Percentiles rank a stretch among this genome's conserved stretches.
These are phyloP conservation scores for Talaromyces trachyspermus DNA, from an alignment of 495 filamentous ascomycete genomes.

Conservation along the genomic window DNA sequence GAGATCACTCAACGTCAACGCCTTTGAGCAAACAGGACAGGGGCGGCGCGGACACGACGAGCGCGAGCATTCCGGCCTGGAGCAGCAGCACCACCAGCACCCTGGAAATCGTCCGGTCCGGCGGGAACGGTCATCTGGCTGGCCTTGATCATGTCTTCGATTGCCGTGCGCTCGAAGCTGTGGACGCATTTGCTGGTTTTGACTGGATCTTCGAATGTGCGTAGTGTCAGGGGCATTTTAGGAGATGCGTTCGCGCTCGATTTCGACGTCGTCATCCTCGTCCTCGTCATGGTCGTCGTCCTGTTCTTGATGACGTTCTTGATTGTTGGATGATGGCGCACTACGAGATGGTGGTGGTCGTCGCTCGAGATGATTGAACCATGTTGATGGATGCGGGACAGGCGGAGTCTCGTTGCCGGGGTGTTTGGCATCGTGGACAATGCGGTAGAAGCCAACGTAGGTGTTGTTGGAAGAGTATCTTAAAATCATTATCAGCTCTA, in stretches of 20 bases:
- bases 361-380: constrained; percentile 56
- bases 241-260: constrained; percentile 61
- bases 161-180: constrained; percentile 70
- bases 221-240: constrained; percentile 79
- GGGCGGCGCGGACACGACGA: constrained; percentile 26
- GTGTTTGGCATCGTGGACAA: constrained; percentile 70
- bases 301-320: too few relatives aligned
- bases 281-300: constrained; percentile 10
- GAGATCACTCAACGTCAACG: constrained; percentile 35
- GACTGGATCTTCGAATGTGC: constrained; percentile 60
- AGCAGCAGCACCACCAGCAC: too few relatives aligned
- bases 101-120: constrained; percentile 8
- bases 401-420: constrained; percentile 54
- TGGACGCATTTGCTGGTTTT: constrained; percentile 76
- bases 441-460: constrained; percentile 70
- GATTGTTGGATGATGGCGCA: not conserved
- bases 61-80: constrained; percentile 16
- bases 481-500: constrained; percentile 8
- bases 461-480: constrained; percentile 69
- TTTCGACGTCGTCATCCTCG: constrained; percentile 60
- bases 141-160: constrained; percentile 52
- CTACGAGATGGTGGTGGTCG: constrained; percentile 15
- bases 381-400: constrained; percentile 60
- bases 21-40: constrained; percentile 42
- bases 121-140: constrained; percentile 23